phyloP scores from a whole-genome alignment of 2,329 filamentous ascomycete genomes.

The Sclerotinia nivalis region DNA sequence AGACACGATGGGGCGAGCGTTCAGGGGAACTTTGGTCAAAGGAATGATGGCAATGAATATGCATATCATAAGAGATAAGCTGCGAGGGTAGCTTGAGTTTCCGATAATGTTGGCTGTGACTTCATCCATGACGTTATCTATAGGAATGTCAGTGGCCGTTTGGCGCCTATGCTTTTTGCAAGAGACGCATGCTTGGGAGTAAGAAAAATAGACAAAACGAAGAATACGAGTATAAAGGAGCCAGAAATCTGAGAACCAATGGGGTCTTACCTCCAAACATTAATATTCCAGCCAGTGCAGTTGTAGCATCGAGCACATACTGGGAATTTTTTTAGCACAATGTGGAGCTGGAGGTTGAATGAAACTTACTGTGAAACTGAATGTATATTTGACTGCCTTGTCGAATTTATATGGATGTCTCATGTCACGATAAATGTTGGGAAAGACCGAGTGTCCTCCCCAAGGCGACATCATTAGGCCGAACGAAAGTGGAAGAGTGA shows the following conservation, averaged over 20 bases:
- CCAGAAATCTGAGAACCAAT: not conserved
- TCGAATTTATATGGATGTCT: conserved; percentile 70
- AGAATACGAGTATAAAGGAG: not conserved
- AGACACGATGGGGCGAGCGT: conserved; percentile 82
- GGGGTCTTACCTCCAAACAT: conserved; percentile 71
- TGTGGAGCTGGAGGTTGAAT: not conserved
- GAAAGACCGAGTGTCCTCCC: conserved; percentile 70
- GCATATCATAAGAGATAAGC: conserved; percentile 76
- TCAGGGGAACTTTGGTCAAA: conserved; percentile 90
- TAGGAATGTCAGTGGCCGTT: not conserved
- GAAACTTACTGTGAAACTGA: conserved; percentile 72
- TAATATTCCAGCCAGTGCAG: conserved; percentile 80
- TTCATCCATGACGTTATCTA: conserved; percentile 68
- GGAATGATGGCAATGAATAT: conserved; percentile 90
- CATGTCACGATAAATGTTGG: conserved; percentile 81
- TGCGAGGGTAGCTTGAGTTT: conserved; percentile 70
- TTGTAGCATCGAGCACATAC: conserved; percentile 77
- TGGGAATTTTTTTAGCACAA: conserved; percentile 40
- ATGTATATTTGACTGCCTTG: conserved; percentile 74
- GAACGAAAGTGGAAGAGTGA: conserved; percentile 80
- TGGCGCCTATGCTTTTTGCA: not conserved
- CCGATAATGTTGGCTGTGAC: conserved; percentile 87
- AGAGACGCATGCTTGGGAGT: not conserved
- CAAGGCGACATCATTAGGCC: conserved; percentile 84
- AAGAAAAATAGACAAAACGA: not conserved